These are phyloP conservation scores for Lepidium sativum DNA, from an alignment of 345 rosid species.

Conservation along the genomic window DNA sequence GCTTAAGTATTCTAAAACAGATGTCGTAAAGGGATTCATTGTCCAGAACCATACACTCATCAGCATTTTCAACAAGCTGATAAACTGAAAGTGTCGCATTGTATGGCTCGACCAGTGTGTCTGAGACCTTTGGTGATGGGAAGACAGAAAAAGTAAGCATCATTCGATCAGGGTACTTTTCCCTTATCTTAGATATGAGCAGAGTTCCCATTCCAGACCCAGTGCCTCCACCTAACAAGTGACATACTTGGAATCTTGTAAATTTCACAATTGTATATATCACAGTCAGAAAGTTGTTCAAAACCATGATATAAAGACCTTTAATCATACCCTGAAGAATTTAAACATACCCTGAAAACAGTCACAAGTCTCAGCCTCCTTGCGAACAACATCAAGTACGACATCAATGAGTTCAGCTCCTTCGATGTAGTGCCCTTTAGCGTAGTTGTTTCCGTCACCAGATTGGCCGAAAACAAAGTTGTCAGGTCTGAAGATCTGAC, in stretches of 20 bases:
- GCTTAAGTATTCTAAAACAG: slow-evolving; percentile 80
- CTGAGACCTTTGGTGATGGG: slow-evolving; percentile 83
- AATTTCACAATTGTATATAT: not conserved
- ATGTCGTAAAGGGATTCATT: slow-evolving; percentile 77
- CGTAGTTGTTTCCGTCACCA: slow-evolving; percentile 85
- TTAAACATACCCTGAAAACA: slow-evolving; percentile 55
- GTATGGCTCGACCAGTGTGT: slow-evolving; percentile 75
- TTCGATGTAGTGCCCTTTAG: slow-evolving; percentile 78
- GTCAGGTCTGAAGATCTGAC: slow-evolving; percentile 66
- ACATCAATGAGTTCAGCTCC: slow-evolving; percentile 82
- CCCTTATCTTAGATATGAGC: slow-evolving; percentile 63
- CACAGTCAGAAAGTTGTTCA: not conserved
- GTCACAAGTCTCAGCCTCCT: slow-evolving; percentile 73
- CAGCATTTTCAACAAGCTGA: slow-evolving; percentile 73
- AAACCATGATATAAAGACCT: not conserved
- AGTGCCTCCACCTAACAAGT: slow-evolving; percentile 75
- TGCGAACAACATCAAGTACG: slow-evolving; percentile 65
- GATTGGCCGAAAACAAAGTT: slow-evolving; percentile 73
- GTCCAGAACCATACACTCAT: slow-evolving; percentile 83
- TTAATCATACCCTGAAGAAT: not conserved
- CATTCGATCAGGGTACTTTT: slow-evolving; percentile 77
- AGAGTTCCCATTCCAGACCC: slow-evolving; percentile 84
- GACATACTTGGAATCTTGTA: slow-evolving; percentile 76
- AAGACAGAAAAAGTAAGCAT: slow-evolving; percentile 82
- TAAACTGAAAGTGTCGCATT: slow-evolving; percentile 76